Percentiles rank a stretch among this genome's conserved stretches.
Conservation (phyloP, 257 asterid species). For the Parsonsia alboflavescens region DNA sequence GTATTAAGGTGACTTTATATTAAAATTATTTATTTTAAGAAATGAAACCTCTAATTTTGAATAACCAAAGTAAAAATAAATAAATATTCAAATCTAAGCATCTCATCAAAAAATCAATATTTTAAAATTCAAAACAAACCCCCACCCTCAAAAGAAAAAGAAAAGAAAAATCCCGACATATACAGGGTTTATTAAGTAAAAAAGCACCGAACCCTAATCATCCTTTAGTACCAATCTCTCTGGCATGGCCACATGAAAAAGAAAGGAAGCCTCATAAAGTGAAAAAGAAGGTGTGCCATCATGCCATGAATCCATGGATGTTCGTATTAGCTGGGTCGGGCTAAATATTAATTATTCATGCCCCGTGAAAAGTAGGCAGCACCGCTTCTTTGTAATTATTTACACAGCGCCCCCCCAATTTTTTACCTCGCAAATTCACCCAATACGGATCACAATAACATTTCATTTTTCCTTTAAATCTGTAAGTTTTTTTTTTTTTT, state of each 20-base stretch:
- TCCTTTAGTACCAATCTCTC: slow-evolving; percentile 3
- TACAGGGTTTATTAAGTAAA: neutral
- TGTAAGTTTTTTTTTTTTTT: no score
- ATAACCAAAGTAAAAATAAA: no score
- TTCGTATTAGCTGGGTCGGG: slow-evolving; percentile 18
- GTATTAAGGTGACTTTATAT: no score
- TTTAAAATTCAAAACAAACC: slow-evolving; percentile 6
- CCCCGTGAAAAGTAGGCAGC: slow-evolving; percentile 41
- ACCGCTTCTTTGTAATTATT: slow-evolving; percentile 12
- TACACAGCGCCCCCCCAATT: slow-evolving; percentile 18
- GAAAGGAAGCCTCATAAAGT: slow-evolving; percentile 11
- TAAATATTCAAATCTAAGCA: no score
- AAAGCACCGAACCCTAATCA: slow-evolving; percentile 5
- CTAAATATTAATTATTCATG: slow-evolving; percentile 32
- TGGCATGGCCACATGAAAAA: slow-evolving; percentile 30
- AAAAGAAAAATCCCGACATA: neutral
- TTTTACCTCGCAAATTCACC: neutral
- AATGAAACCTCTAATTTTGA: no score
- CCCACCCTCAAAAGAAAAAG: no score
- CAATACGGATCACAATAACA: neutral
- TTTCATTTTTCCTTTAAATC: no score
- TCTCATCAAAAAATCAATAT: neutral
- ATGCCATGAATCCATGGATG: slow-evolving; percentile 13
- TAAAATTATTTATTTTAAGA: no score
- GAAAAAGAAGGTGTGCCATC: slow-evolving; percentile 21